phyloP scores from a whole-genome alignment of 306 rosid genomes.

The Hylodesmum podocarpum region DNA sequence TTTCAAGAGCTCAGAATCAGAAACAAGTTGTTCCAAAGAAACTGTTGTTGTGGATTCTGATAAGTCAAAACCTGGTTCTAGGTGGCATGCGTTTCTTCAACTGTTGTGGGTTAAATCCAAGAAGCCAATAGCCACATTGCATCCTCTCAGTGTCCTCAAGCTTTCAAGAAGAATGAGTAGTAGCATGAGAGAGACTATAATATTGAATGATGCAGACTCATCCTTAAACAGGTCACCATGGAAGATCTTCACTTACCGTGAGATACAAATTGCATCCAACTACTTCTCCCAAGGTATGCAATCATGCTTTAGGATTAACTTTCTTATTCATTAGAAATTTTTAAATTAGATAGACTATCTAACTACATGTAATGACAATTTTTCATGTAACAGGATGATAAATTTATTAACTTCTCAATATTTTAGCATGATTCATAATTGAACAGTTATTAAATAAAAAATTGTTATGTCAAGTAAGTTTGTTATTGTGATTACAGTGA shows the following conservation, averaged over 20 bases:
- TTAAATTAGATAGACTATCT: no score
- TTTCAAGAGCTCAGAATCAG: conserved; percentile 67
- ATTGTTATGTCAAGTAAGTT: no score
- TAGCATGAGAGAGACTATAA: conserved; percentile 55
- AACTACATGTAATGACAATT: no score
- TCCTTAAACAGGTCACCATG: conserved; percentile 54
- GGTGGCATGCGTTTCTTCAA: conserved; percentile 53
- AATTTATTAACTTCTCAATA: no score
- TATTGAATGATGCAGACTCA: conserved; percentile 39
- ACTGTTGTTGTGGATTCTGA: conserved; percentile 19
- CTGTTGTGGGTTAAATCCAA: conserved; percentile 49
- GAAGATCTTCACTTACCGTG: conserved; percentile 63
- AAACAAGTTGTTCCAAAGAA: conserved; percentile 57
- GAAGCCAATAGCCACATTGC: conserved; percentile 48
- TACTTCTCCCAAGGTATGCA: conserved; percentile 64
- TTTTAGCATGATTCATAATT: no score
- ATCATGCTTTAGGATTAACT: no score
- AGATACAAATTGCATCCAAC: conserved; percentile 67
- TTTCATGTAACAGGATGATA: no score
- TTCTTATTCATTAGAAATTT: no score
- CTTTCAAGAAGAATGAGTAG: conserved; percentile 64
- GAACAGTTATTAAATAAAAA: no score
- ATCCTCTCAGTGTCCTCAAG: conserved; percentile 53
- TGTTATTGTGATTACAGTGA: no score
- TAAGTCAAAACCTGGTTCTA: conserved; percentile 37